These are phyloP conservation scores for Gossypioides kirkii DNA, from an alignment of 345 rosid species.

Conservation along the genomic window DNA sequence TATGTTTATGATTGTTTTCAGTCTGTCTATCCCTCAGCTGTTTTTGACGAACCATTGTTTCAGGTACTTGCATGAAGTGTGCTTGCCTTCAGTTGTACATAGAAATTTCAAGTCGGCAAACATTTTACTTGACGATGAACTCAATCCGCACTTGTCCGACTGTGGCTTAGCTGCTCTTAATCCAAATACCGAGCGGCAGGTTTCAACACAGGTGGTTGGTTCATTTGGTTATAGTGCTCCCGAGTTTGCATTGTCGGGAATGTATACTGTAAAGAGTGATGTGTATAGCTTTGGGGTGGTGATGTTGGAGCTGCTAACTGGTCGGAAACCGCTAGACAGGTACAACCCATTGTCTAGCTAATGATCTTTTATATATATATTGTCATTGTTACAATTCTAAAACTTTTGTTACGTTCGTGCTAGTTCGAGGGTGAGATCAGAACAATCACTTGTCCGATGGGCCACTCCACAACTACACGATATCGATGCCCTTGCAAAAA, in stretches of 20 bases:
- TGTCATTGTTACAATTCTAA: not conserved
- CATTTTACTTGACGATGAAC: conserved; percentile 93
- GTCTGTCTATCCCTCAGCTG: not conserved
- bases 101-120: conserved; percentile 97
- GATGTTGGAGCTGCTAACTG: conserved; percentile 95
- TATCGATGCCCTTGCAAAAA: conserved; percentile 90
- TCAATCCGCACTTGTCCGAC: conserved; percentile 91
- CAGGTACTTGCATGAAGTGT: conserved; percentile 98
- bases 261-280: conserved; percentile 93
- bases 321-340: conserved; percentile 98
- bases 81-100: conserved; percentile 95
- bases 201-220: conserved; percentile 89
- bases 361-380: not conserved
- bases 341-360: conserved; percentile 16
- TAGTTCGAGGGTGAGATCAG: conserved; percentile 86
- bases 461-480: conserved; percentile 97
- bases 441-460: conserved; percentile 99
- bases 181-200: conserved; percentile 93
- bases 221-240: conserved; percentile 99
- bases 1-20: conserved; percentile 10
- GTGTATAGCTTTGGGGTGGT: conserved; percentile 99
- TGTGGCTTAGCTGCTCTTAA: conserved; percentile 92
- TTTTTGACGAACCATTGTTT: conserved; percentile 18
- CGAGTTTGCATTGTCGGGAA: conserved; percentile 92
- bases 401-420: not conserved